Evolutionary conservation across 495 filamentous ascomycete genomes (phyloP).

Genomic region (Aspergillus kassunensis): DNA sequence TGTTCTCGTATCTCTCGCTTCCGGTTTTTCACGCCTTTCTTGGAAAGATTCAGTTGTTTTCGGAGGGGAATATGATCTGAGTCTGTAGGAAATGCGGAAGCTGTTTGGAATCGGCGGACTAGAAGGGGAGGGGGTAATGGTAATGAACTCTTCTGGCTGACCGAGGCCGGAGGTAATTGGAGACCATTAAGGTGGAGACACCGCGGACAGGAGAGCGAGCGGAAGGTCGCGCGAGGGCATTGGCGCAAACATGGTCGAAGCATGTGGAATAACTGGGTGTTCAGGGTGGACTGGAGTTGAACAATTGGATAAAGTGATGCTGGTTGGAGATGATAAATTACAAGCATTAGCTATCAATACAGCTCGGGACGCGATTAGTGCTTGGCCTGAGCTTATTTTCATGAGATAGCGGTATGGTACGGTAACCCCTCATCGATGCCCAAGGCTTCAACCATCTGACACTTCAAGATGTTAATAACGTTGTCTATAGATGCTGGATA

Average conservation of each 20-base stretch:
- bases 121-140: slow-evolving; percentile 13
- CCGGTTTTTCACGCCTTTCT: slow-evolving; percentile 45
- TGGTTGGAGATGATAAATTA: slow-evolving; percentile 3
- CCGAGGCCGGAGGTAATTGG: background rate
- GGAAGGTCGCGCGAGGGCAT: slow-evolving; percentile 25
- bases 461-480: too few relatives aligned
- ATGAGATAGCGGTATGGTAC: background rate
- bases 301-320: background rate
- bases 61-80: slow-evolving; percentile 53
- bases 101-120: slow-evolving; percentile 23
- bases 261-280: slow-evolving; percentile 20
- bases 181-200: slow-evolving; percentile 6
- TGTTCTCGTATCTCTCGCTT: slow-evolving; percentile 35
- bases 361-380: background rate
- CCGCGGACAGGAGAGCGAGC: slow-evolving; percentile 23
- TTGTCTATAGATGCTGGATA: background rate
- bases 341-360: background rate
- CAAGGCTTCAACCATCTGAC: too few relatives aligned
- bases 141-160: background rate
- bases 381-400: background rate
- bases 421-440: background rate
- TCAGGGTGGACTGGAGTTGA: background rate
- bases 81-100: slow-evolving; percentile 16
- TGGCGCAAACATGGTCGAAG: slow-evolving; percentile 34
- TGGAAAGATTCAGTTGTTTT: slow-evolving; percentile 72